These are phyloP conservation scores for Passiflora organensis DNA, from an alignment of 345 rosid genomes.

Conservation along the genomic window DNA sequence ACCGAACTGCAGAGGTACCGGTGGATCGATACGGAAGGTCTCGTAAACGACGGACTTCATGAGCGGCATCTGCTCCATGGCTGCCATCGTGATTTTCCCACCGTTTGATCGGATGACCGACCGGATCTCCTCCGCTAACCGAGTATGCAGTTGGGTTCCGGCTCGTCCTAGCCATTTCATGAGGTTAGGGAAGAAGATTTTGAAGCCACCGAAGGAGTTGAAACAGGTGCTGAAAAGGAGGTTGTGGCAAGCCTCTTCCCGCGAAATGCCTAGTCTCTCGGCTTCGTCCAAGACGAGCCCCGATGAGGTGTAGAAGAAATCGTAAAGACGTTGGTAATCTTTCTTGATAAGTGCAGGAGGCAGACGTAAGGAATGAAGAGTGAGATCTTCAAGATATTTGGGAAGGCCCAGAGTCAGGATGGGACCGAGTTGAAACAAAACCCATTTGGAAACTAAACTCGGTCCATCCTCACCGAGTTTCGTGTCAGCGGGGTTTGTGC, in stretches of 20 bases:
- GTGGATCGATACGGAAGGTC: slow-evolving; percentile 78
- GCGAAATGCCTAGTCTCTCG: slow-evolving; percentile 54
- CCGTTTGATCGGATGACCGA: slow-evolving; percentile 55
- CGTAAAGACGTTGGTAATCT: slow-evolving; percentile 69
- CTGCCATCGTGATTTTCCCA: slow-evolving; percentile 64
- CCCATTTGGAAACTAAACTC: slow-evolving; percentile 52
- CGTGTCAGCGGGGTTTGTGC: slow-evolving; percentile 49
- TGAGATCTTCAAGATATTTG: slow-evolving; percentile 37
- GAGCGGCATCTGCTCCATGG: slow-evolving; percentile 67
- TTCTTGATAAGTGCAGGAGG: slow-evolving; percentile 56
- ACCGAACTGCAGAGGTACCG: slow-evolving; percentile 68
- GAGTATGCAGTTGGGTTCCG: slow-evolving; percentile 52
- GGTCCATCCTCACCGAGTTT: slow-evolving; percentile 67
- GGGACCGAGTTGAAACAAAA: slow-evolving; percentile 59
- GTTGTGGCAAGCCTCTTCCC: slow-evolving; percentile 84
- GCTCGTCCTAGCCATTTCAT: slow-evolving; percentile 70
- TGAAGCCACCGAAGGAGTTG: slow-evolving; percentile 84
- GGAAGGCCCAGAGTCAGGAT: slow-evolving; percentile 61
- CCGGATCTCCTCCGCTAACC: slow-evolving; percentile 70
- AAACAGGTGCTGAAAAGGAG: slow-evolving; percentile 79
- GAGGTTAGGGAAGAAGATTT: slow-evolving; percentile 50
- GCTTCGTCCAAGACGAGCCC: slow-evolving; percentile 65
- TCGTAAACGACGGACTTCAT: slow-evolving; percentile 81
- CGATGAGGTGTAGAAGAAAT: slow-evolving; percentile 52
- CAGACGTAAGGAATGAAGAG: slow-evolving; percentile 53